These are phyloP conservation scores for Sclerotinia subarctica DNA, from an alignment of 2,329 filamentous ascomycete species.

Conservation along the genomic window DNA sequence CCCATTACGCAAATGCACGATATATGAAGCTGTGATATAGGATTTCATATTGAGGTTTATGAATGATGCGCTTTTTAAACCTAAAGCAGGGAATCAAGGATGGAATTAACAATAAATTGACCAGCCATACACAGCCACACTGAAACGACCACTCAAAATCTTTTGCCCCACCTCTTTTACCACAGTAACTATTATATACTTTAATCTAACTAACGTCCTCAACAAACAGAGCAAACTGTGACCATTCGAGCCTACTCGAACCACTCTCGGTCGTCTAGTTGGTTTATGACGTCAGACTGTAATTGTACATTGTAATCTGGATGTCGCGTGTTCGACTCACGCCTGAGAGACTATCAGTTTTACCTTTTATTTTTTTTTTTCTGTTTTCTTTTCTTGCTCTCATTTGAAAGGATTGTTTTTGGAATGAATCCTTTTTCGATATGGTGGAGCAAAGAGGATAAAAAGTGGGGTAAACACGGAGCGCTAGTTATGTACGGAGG, in stretches of 20 bases:
- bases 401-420: not conserved
- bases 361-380: not conserved
- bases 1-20: too few relatives aligned
- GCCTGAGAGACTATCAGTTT: constrained; percentile 18
- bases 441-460: too few relatives aligned
- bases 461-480: too few relatives aligned
- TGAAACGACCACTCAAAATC: too few relatives aligned
- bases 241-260: constrained; percentile 12
- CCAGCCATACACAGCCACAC: not conserved
- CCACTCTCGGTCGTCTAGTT: constrained; percentile 23
- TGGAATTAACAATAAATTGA: not conserved
- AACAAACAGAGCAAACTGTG: constrained; percentile 17
- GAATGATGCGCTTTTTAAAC: too few relatives aligned
- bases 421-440: too few relatives aligned
- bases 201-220: accelerated
- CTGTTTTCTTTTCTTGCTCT: not conserved
- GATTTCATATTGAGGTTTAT: too few relatives aligned
- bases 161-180: not conserved
- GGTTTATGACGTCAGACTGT: constrained; percentile 23
- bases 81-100: too few relatives aligned
- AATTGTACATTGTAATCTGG: constrained; percentile 11
- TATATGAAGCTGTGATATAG: too few relatives aligned
- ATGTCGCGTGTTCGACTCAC: constrained; percentile 22
- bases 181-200: accelerated
- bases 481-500: too few relatives aligned